Evolutionary conservation across 2,329 filamentous ascomycete species (phyloP), one percentile per base, ranked within the genome.

Genomic region (Zymoseptoria crescenta): DNA sequence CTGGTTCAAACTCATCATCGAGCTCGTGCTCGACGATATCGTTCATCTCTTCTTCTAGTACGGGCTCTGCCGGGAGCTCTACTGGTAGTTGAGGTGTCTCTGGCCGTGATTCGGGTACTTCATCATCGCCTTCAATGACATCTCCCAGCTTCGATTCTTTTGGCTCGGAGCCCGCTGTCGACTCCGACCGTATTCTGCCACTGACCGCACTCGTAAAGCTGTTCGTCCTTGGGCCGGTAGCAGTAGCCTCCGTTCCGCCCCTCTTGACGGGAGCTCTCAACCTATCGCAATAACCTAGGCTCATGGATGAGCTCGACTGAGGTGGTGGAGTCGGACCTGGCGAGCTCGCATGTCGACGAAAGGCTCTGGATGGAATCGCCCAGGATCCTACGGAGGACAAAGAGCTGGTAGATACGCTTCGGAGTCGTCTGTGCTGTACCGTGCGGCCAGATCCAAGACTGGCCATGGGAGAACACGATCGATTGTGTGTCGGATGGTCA

Each of bases 331-430:
- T 55, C 41, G 41, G 50, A 13, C 35, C 35, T 45, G 35, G 35
- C 6, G 35, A 45, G 35, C 35, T 45, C 35, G 35, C 35, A 45
- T 45, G 35, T 45, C 35, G 35, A 45, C 35, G 35, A 45, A 45
- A 45, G 13, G 35, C 9, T 45, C 35, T 13, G 13, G 35, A 45
- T 5, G 16, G 35, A 16, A 45, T 45, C 5, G 35, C 35, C 35
- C 61, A 56, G 13, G 68, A 68, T 19, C 59, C 58, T 28, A 59
- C 59, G 2, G 66, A 70, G 8, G 65, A 66, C 35, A 66, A 60
- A n/a, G 68, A 70, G 59, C 59, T 67, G 41, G 63, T 62, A 24
- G 68, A 70, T n/a, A 67, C 53, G 57, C 64, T 68, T 29, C 67
- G 65, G 9, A 67, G 58, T 52, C 61, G 64, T 27, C 64, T 59